These are phyloP conservation scores for Chlamydomonas sp. DNA, from an alignment of 139 green algal species.

Conservation along the genomic window DNA sequence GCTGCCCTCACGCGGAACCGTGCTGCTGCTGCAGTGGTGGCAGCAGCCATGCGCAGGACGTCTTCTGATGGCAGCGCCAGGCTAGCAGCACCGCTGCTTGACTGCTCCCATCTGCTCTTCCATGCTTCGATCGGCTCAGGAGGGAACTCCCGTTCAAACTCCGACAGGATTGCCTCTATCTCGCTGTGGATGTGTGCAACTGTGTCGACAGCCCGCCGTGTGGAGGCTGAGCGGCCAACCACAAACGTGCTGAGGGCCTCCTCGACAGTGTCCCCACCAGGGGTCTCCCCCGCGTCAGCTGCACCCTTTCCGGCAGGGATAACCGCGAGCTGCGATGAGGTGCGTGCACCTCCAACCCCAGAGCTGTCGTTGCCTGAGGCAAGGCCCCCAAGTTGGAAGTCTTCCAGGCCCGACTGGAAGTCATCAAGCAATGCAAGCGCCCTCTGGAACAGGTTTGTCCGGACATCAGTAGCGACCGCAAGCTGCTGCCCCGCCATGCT, in stretches of 20 bases:
- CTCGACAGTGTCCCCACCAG: background rate
- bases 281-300: background rate
- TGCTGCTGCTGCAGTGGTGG: constrained; percentile 10
- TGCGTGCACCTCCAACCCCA: too few species aligned
- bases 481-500: too few species aligned
- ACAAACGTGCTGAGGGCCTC: background rate
- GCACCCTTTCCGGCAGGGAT: background rate
- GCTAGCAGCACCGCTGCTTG: background rate
- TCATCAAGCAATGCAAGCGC: too few species aligned
- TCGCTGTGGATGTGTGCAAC: constrained; percentile 21
- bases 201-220: background rate
- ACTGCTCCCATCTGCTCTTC: background rate
- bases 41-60: constrained; percentile 23
- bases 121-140: background rate
- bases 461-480: too few species aligned
- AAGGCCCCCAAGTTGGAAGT: too few species aligned
- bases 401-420: too few species aligned
- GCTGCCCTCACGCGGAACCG: constrained; percentile 17
- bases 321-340: background rate
- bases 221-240: background rate
- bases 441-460: too few species aligned
- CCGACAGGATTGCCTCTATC: constrained; percentile 10
- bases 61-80: constrained; percentile 11
- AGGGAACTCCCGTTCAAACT: constrained; percentile 27
- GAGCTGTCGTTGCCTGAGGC: too few species aligned